Base-by-base conservation (phyloP, 2,329 filamentous ascomycete genomes). In the Tolypocladium sp. region DNA sequence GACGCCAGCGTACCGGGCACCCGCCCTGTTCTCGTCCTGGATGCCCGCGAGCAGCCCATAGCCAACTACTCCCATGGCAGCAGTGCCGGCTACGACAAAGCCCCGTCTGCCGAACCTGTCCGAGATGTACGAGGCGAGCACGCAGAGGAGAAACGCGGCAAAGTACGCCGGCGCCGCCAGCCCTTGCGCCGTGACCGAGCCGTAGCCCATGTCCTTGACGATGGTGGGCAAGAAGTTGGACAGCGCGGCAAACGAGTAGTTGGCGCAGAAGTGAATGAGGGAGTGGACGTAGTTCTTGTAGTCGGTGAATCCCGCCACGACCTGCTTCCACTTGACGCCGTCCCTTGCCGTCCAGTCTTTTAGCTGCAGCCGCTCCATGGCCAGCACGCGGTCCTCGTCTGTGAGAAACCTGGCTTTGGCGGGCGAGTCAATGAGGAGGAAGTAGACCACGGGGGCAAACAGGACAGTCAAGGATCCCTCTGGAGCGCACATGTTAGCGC, bases 221-320 rank as follows among this genome's bases (percentile, higher is more conserved):
- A 77, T 76, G 7, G 74, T 76, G 1, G 75, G 75, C 2, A 77
- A 67, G 54, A 75, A 77, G 25, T 73, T 73, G 3, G 75, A 72
- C 4, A 77, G 64, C 1, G 67, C 70, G 0, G 73, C 72, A 58
- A 76, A 77, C 22, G 70, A 68, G 58, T 65, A 68, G 58, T 74
- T 74, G 63, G 71, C 73, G 60, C 71, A 72, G 59, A 76, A 76
- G 59, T 75, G 71, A 22, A 77, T 76, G 1, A 65, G 42, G 44
- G 68, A 67, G 59, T 75, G 72, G 6, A 71, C 55, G 52, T 70
- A 74, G 57, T 71, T 73, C 27, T 67, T 67, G 62, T 73, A 72
- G 60, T 76, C 74, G 2, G 61, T 54, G 12, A 76, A 60, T 0
- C 70, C 71, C 9, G 68, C 66, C 9, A 70, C 57, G 2, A 75